phyloP scores from a whole-genome alignment of 148 eudicot species.

The Chenopodium quinoa region DNA sequence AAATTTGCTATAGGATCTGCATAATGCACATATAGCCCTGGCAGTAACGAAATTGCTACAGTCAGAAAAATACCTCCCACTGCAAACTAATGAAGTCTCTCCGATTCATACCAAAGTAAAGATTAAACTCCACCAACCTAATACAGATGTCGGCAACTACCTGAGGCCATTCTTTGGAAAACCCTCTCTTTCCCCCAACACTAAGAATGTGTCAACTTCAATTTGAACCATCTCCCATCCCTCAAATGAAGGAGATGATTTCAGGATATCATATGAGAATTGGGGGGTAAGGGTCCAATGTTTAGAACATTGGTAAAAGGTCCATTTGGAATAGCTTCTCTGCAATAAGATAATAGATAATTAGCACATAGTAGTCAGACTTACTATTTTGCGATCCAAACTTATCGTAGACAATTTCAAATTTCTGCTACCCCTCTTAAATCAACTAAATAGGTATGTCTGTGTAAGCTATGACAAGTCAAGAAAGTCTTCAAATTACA shows the following conservation, averaged over 20 bases:
- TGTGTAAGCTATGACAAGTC: background rate
- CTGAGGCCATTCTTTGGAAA: slow-evolving; percentile 30
- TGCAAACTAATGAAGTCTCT: slow-evolving; percentile 37
- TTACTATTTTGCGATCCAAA: slow-evolving; percentile 27
- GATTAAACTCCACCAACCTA: slow-evolving; percentile 39
- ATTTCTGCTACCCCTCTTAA: background rate
- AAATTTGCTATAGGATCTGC: slow-evolving; percentile 37
- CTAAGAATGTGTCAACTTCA: slow-evolving; percentile 30
- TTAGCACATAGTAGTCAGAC: slow-evolving; percentile 31
- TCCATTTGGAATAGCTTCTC: slow-evolving; percentile 34
- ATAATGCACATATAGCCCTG: slow-evolving; percentile 35
- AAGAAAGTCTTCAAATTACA: slow-evolving; percentile 4
- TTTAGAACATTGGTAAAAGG: slow-evolving; percentile 31
- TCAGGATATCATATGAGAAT: slow-evolving; percentile 23
- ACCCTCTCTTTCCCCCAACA: slow-evolving; percentile 36
- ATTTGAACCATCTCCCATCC: slow-evolving; percentile 24
- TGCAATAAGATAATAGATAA: slow-evolving; percentile 42
- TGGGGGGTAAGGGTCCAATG: slow-evolving; percentile 34
- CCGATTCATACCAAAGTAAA: slow-evolving; percentile 34
- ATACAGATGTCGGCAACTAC: slow-evolving; percentile 35
- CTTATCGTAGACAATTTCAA: slow-evolving; percentile 1
- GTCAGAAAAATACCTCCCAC: slow-evolving; percentile 40
- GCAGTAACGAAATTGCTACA: slow-evolving; percentile 41
- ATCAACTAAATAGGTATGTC: slow-evolving; percentile 11
- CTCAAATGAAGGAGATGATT: slow-evolving; percentile 31